Evolutionary conservation across 169 alveolate genomes (phyloP), one percentile per base, ranked within the genome.

Genomic region (Eimeria maxima): DNA sequence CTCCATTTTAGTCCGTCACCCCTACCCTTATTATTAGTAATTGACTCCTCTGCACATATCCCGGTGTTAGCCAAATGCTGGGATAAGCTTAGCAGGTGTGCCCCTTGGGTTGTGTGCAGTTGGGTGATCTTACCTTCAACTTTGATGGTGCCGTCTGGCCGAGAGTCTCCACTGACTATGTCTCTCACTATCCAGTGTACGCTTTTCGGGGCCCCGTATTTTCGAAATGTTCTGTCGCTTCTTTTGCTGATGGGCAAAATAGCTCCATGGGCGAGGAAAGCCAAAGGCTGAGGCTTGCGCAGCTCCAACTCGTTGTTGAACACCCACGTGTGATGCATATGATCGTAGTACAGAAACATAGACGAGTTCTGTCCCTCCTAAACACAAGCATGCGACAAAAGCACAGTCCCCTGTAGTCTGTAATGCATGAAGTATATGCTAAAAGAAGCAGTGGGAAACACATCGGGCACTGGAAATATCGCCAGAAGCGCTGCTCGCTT

Each of bases 161-260:
- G 47, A n/a, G 83, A 71, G 8, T 22, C 71, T 50, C 88, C 95
- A 42, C 81, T 73, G 11, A 5, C 14, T 27, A 78, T 18, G 69
- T 76, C 95, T 24, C 95, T 83, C 38, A 91, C 95, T 13, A 91
- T 74, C 95, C 95, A 91, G 91, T 91, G 95, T 42, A 91, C 95
- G 60, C 95, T 76, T 47, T 53, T 60, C 6, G 95, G 95, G 53
- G 86, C 95, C 38, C 95, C 95, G 47, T 76, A 84, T 29, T 69
- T 69, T 27, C 65, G n/a, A 57, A 45, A 67, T 33, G 71, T 69
- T 20, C 63, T 7, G 88, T 45, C 74, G 45, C 50, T 50, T 4
- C 27, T 84, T 22, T 57, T 84, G 38, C 69, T 42, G n/a, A 91
- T 84, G 18, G 95, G 95, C 50, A 91, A 65, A 71, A 91, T 63